Evolutionary conservation across 2,329 filamentous ascomycete species (phyloP), one percentile per base, ranked within the genome.

Genomic region (Metarhizium album): DNA sequence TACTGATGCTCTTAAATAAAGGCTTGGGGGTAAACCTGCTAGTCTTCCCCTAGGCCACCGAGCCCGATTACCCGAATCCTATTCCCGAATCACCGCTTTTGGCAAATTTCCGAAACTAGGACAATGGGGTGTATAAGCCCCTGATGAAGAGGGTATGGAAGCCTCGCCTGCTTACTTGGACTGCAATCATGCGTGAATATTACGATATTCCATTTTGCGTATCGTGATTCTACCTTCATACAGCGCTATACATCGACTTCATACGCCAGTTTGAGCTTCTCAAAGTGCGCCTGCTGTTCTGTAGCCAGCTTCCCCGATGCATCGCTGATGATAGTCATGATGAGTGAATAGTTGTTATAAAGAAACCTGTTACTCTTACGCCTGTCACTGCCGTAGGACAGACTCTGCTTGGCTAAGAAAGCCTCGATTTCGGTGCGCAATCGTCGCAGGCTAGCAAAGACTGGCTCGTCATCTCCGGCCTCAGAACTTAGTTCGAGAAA

Each of bases 291-390:
- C 67, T 84, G 83, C 65, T 91, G 83, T 61, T 95, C 90, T 23
- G 73, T 70, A 1, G 86, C 80, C 61, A 91, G 65, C 65, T 87
- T 87, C 3, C 88, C 88, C 11, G 77, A 75, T 4, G 81, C 77
- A 60, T 91, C 86, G 61, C 86, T 82, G 56, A 98, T 86, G 55
- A 98, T 96, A 11, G 93, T 96, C 60, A 89, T 74, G n/a, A 98
- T 80, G 56, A 98, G 74, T 49, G 88, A 94, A 67, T 95, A 97
- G 66, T 98, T 98, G 65, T 97, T 98, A 64, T 87, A 93, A 60
- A 98, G 67, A 63, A 97, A 97, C 43, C 93, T 76, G 58, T 91
- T 86, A 57, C 85, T 77, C 70, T 94, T 94, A 63, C 88, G 80
- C 55, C 80, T 76, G 61, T 95, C 91, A 1, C 76, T 70, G 20